phyloP scores from a whole-genome alignment of 441 rosid genomes.

The Populus tomentosa region DNA sequence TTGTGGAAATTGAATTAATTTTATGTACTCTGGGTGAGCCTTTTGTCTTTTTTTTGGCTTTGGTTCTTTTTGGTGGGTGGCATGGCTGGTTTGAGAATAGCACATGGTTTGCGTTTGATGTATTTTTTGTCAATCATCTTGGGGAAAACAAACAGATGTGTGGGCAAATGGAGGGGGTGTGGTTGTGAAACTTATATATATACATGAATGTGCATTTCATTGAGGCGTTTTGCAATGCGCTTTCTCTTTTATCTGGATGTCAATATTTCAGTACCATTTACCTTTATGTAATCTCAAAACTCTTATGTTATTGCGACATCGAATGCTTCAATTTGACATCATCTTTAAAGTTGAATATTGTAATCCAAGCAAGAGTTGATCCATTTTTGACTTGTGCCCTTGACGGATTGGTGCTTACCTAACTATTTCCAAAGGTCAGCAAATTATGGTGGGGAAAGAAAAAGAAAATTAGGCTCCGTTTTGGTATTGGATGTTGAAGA shows the following conservation, averaged over 20 bases:
- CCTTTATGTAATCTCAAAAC: background rate
- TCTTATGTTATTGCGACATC: conserved; percentile 4
- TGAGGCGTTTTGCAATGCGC: conserved; percentile 16
- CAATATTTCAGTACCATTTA: conserved; percentile 9
- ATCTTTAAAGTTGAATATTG: background rate
- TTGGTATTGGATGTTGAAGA: no score
- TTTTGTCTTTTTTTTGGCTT: conserved; percentile 2
- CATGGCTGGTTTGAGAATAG: conserved; percentile 11
- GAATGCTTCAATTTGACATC: background rate
- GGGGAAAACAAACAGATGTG: background rate
- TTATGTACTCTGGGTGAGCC: conserved; percentile 14
- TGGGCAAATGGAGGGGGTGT: conserved; percentile 1
- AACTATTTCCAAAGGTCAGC: background rate
- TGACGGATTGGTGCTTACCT: background rate
- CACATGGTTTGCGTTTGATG: conserved; percentile 15
- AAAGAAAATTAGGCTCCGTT: no score
- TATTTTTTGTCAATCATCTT: conserved; percentile 14
- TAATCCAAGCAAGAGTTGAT: background rate
- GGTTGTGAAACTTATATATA: conserved; percentile 3
- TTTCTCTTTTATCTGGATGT: conserved; percentile 12
- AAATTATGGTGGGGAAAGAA: background rate
- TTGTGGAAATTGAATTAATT: conserved; percentile 17
- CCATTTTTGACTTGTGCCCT: background rate
- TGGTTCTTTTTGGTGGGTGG: background rate
- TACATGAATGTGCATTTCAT: background rate